These are phyloP conservation scores for Phytophthora hybrid DNA, from an alignment of 352 stramenopile species.

Conservation along the genomic window DNA sequence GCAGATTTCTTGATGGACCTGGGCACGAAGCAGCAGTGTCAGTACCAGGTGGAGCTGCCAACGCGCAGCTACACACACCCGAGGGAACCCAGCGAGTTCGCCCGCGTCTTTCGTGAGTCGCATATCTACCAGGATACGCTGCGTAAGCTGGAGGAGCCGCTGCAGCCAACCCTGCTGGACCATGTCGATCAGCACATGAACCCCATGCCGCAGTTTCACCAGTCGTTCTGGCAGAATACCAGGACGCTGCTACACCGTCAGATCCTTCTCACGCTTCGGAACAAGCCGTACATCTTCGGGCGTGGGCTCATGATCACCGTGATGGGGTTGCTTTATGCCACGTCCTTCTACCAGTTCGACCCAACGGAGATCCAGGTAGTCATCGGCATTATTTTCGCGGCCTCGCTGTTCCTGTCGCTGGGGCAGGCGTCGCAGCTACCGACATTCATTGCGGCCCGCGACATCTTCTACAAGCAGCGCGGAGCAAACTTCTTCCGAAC, in stretches of 20 bases:
- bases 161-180: constrained; percentile 23
- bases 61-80: constrained; percentile 16
- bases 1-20: constrained; percentile 54
- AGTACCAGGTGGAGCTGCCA: constrained; percentile 35
- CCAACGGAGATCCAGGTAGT: constrained; percentile 41
- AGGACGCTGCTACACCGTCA: constrained; percentile 49
- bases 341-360: constrained; percentile 51
- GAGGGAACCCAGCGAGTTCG: constrained; percentile 48
- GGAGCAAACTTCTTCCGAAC: constrained; percentile 61
- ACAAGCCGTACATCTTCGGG: constrained; percentile 49
- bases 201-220: constrained; percentile 46
- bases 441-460: constrained; percentile 56
- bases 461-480: constrained; percentile 60
- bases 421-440: constrained; percentile 79
- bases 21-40: constrained; percentile 45
- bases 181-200: constrained; percentile 83
- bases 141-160: constrained; percentile 65
- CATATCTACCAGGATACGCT: constrained; percentile 43
- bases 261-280: constrained; percentile 57
- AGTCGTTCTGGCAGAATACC: constrained; percentile 43
- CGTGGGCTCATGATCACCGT: constrained; percentile 49
- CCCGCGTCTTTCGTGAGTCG: constrained; percentile 45
- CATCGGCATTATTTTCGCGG: constrained; percentile 70
- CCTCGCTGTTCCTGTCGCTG: constrained; percentile 78
- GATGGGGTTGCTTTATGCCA: constrained; percentile 49